Evolutionary conservation across 2,329 filamentous ascomycete genomes (phyloP), one percentile per base, ranked within the genome.

Genomic region (Cytospora paraplurivora): DNA sequence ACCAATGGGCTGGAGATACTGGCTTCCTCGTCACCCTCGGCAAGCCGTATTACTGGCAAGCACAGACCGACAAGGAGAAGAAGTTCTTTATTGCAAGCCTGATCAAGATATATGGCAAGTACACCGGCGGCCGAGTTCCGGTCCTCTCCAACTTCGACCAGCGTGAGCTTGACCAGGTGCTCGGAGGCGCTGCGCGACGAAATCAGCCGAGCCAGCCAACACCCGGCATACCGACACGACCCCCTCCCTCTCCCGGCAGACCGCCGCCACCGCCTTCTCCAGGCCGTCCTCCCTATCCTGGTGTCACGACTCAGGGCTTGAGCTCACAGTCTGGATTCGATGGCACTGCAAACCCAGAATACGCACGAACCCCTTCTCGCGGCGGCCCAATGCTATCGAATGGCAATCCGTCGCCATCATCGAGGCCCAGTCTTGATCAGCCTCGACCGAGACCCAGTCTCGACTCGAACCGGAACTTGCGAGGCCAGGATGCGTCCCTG

Each of bases 1-100:
- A 89, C 83, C 77, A 89, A 73, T 96, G 91, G 91, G 94, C 92
- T 27, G 88, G 90, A 59, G 88, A 89, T 63, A 86, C 87, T 52
- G 95, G 95, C 17, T 98, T 99, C 73, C 81, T 90, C 33, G 92
- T 98, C 57, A 95, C 89, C 1, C 85, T 99, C 34, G 89, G 90
- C 33, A 99, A 99, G 76, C 91, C 93, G 0, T 99, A 99, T 77
- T 99, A 95, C 76, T 99, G 95, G 95, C 88, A 96, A 76, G 93
- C 95, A 38, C 88, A 92, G 68, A 95, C 92, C 0, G 85, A 91
- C 59, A 97, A 97, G 79, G 95, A 99, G 78, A 98, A 97, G 81
- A 94, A 97, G 74, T 98, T 98, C 78, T 99, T 99, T 76, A 95
- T 99, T 71, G 93, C 91, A 38, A 97, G 93, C 76, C 78, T 98